Base-by-base conservation (phyloP, 768 basidiomycete species). In the Coprinopsis marcescibilis region DNA sequence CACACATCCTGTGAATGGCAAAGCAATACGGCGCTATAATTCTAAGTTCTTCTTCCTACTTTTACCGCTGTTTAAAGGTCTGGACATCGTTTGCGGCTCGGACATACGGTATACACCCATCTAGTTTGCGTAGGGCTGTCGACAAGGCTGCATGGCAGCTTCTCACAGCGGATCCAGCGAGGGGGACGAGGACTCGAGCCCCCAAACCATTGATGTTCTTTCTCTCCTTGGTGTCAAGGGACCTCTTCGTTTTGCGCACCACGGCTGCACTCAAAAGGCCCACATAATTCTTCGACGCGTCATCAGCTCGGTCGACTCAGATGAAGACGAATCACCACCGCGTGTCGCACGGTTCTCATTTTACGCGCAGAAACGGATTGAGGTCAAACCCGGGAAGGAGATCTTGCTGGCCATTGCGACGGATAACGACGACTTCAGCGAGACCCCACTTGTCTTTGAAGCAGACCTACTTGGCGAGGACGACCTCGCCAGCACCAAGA, bases 381-480 rank as follows among this genome's bases (percentile, higher is more conserved):
- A 79, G 57, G 75, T 83, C 55, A 83, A 76, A 57, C 78, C 82
- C 11, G 83, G 83, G 48, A 83, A 83, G 62, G 80, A 82, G 64
- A 76, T 86, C 43, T 68, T 84, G 38, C 70, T 86, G 45, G 72
- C 81, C 4, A 66, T 85, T 26, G 72, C 70, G 32, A 68, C 72
- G 21, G 72, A 66, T 23, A 73, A 81, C 52, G 76, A 76, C 32
- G 57, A 64, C 11, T 75, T 77, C 62, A 72, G 76, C 48, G 80
- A 82, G 48, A 71, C 69, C 49, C 65, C 80, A 1, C 70, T 85
- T 54, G 59, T 82, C 32, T 70, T 85, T 52, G 78, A 81, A 54
- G 82, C 73, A 13, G 73, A 77, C 15, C 63, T 66, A n/a, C n/a
- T n/a, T n/a, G n/a, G n/a, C 17, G 65, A 65, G 12, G 70, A 33